phyloP scores from a whole-genome alignment of 805 yeast species.

The Wickerhamomyces tratensis region DNA sequence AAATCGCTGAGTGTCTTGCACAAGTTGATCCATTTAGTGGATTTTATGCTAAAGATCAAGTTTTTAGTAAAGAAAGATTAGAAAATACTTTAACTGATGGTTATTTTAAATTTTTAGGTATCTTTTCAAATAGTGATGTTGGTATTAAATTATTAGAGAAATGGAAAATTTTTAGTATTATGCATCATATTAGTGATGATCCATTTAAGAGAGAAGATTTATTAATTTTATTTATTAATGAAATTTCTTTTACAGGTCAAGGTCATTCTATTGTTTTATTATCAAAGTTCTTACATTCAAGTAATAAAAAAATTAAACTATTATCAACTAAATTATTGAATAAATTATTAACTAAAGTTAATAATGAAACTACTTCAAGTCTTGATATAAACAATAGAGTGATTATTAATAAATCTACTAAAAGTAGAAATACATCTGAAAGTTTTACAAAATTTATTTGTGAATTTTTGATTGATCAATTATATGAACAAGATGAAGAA shows the following conservation, averaged over 20 bases:
- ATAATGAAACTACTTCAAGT: not conserved
- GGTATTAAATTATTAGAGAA: slow-evolving; percentile 68
- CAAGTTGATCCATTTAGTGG: slow-evolving; percentile 79
- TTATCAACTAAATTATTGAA: slow-evolving; percentile 49
- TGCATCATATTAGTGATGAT: slow-evolving; percentile 58
- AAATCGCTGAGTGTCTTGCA: slow-evolving; percentile 81
- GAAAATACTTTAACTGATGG: slow-evolving; percentile 63
- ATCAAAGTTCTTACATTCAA: slow-evolving; percentile 50
- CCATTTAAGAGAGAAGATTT: slow-evolving; percentile 46
- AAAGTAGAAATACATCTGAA: no score
- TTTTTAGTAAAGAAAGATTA: slow-evolving; percentile 52
- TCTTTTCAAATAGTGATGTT: slow-evolving; percentile 43
- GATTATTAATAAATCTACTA: no score
- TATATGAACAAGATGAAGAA: slow-evolving; percentile 54
- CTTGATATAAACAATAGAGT: no score
- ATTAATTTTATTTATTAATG: slow-evolving; percentile 45
- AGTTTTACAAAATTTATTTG: slow-evolving; percentile 8
- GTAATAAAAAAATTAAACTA: slow-evolving; percentile 39
- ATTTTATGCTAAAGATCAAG: slow-evolving; percentile 60
- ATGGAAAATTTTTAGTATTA: slow-evolving; percentile 78
- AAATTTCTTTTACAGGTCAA: slow-evolving; percentile 48
- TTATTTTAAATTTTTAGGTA: slow-evolving; percentile 72
- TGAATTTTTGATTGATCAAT: slow-evolving; percentile 48
- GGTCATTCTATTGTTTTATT: slow-evolving; percentile 64
- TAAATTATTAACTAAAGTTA: slow-evolving; percentile 24